phyloP scores from a whole-genome alignment of 108 stramenopile genomes.

The Pseudonitzschia delicatissima region DNA sequence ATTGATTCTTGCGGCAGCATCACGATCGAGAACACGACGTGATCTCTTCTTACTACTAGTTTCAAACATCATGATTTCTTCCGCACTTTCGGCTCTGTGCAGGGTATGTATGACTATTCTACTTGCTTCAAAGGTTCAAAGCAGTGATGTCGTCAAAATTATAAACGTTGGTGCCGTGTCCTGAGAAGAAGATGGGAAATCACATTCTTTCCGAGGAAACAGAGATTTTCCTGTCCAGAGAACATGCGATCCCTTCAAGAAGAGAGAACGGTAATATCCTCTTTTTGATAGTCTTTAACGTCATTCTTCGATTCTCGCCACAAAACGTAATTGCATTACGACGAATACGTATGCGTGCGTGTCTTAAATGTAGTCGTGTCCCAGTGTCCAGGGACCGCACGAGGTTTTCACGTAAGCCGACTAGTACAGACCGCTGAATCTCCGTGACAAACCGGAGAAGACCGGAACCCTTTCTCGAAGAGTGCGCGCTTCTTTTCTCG shows the following conservation, averaged over 20 bases:
- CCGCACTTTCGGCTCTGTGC: too few species aligned
- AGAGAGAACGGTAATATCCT: too few species aligned
- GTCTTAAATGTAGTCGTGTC: too few species aligned
- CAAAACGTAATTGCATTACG: not conserved
- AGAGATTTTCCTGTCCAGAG: not conserved
- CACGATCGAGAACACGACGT: not conserved
- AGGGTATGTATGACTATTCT: too few species aligned
- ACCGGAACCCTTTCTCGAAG: not conserved
- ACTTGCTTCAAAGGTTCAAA: too few species aligned
- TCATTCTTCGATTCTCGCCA: not conserved
- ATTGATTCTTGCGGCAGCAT: not conserved
- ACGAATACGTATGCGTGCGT: not conserved
- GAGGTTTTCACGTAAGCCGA: not conserved
- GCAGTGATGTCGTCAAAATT: not conserved
- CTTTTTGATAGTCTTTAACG: not conserved
- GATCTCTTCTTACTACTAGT: constrained; percentile 1
- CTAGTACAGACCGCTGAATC: too few species aligned
- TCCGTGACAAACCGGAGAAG: not conserved
- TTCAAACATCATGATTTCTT: not conserved
- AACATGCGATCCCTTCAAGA: not conserved
- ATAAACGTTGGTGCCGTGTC: not conserved
- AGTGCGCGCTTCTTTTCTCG: not conserved
- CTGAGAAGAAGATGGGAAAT: not conserved
- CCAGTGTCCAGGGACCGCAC: too few species aligned
- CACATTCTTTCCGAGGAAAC: not conserved